A percentile compares a stretch with the other conserved stretches of the same genome.
These are phyloP conservation scores for Picochlorum sp. DNA, from an alignment of 139 green algal species.

Conservation along the genomic window DNA sequence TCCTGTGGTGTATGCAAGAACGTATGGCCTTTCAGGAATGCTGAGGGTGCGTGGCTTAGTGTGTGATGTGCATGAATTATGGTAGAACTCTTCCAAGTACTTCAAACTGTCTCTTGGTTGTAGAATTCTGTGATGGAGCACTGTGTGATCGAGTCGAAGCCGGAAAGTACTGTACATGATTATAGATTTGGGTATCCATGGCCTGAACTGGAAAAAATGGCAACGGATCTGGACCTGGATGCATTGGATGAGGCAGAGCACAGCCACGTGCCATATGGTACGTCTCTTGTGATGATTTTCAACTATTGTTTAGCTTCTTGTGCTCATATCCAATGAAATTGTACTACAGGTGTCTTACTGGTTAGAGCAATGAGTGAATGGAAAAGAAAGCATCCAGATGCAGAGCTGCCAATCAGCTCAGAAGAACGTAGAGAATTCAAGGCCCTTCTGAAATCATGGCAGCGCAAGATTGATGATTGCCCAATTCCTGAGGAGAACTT, in stretches of 20 bases:
- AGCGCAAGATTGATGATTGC: slow-evolving; percentile 44
- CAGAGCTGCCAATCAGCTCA: slow-evolving; percentile 36
- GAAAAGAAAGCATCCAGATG: slow-evolving; percentile 28
- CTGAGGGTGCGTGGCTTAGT: slow-evolving; percentile 47
- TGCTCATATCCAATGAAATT: not conserved
- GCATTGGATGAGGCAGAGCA: slow-evolving; percentile 66
- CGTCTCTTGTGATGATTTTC: not conserved
- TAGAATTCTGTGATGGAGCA: slow-evolving; percentile 69
- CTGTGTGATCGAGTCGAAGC: slow-evolving; percentile 82
- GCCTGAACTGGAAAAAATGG: slow-evolving; percentile 61
- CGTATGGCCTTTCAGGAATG: slow-evolving; percentile 77
- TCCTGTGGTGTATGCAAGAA: slow-evolving; percentile 60
- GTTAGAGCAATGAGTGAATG: slow-evolving; percentile 50
- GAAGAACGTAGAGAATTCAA: slow-evolving; percentile 64
- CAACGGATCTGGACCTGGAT: slow-evolving; percentile 51
- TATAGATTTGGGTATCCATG: slow-evolving; percentile 75
- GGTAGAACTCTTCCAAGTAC: not conserved
- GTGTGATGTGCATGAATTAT: not conserved
- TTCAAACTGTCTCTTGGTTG: slow-evolving; percentile 14
- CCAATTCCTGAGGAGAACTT: slow-evolving; percentile 79
- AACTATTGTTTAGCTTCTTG: too few species aligned
- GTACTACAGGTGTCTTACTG: slow-evolving; percentile 30
- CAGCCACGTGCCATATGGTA: slow-evolving; percentile 77
- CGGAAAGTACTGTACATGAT: slow-evolving; percentile 76
- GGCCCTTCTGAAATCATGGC: slow-evolving; percentile 42